Percentiles rank a stretch among this genome's conserved stretches.
These are phyloP conservation scores for Verticillium klebahnii DNA, from an alignment of 2,329 filamentous ascomycete species.

Conservation along the genomic window DNA sequence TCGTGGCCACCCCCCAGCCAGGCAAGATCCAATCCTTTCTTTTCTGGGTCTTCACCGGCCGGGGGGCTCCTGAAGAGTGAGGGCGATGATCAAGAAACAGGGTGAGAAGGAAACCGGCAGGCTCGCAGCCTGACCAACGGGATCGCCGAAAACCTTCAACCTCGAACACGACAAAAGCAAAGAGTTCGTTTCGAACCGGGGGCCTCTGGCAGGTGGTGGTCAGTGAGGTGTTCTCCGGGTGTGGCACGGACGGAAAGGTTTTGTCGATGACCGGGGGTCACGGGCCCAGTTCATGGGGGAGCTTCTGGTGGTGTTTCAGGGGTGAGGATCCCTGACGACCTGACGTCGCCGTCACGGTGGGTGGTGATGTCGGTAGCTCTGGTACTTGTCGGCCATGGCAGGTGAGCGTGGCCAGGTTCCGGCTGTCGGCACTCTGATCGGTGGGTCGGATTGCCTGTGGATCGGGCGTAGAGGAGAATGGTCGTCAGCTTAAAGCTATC, in stretches of 20 bases:
- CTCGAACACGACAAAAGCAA: neutral
- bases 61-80: neutral
- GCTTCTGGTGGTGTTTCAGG: neutral
- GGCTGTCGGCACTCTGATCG: too few relatives aligned
- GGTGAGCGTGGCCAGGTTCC: too few relatives aligned
- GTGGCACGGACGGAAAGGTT: neutral
- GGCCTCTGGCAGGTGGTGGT: neutral
- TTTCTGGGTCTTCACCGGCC: too few relatives aligned
- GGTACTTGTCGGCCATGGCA: too few relatives aligned
- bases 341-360: neutral
- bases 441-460: too few relatives aligned
- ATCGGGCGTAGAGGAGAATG: too few relatives aligned
- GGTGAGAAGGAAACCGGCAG: neutral
- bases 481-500: too few relatives aligned
- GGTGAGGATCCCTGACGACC: neutral
- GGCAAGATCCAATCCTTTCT: neutral
- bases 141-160: neutral
- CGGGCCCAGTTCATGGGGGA: neutral
- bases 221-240: neutral
- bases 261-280: neutral
- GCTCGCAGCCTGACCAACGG: neutral
- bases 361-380: neutral
- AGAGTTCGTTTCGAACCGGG: slow-evolving; percentile 2
- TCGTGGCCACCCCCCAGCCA: neutral
- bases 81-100: neutral